Percentiles rank a stretch among this genome's conserved stretches.
phyloP scores from a whole-genome alignment of 371 early-diverging fungal species.

The Smittium mucronatum region DNA sequence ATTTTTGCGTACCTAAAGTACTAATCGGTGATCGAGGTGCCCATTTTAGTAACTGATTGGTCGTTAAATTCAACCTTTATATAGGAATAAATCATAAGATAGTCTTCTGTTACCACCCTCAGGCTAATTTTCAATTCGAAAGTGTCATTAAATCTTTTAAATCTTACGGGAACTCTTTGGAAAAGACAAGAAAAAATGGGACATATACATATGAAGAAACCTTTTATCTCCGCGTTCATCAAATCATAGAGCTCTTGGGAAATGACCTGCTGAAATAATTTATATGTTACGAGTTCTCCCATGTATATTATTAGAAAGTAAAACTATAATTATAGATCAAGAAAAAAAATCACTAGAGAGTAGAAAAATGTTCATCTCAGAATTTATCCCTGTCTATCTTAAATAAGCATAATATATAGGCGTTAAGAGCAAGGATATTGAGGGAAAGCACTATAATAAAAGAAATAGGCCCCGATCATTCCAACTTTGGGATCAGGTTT shows the following conservation, averaged over 20 bases:
- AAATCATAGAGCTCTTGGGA: neutral
- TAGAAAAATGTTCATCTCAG: neutral
- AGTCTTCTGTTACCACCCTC: slow-evolving; percentile 21
- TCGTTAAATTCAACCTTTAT: slow-evolving; percentile 9
- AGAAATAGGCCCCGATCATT: neutral
- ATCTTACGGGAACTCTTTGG: slow-evolving; percentile 5
- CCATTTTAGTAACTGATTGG: neutral
- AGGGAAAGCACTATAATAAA: slow-evolving; percentile 5
- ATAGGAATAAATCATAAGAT: slow-evolving; percentile 18
- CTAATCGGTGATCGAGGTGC: neutral
- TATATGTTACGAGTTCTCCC: slow-evolving; percentile 4
- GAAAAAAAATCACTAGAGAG: neutral
- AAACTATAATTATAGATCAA: neutral
- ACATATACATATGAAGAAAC: neutral
- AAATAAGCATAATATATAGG: neutral
- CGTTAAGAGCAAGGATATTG: neutral
- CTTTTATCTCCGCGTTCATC: slow-evolving; percentile 10
- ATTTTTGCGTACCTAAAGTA: neutral
- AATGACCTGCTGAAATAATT: slow-evolving; percentile 11
- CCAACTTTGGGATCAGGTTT: neutral
- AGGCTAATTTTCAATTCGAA: slow-evolving; percentile 29
- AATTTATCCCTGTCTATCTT: neutral
- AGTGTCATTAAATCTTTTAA: slow-evolving; percentile 22
- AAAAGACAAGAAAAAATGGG: slow-evolving; percentile 10
- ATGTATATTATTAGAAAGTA: neutral